These are phyloP conservation scores for Botrytis fabae DNA, from an alignment of 2,329 filamentous ascomycete genomes.

Conservation along the genomic window DNA sequence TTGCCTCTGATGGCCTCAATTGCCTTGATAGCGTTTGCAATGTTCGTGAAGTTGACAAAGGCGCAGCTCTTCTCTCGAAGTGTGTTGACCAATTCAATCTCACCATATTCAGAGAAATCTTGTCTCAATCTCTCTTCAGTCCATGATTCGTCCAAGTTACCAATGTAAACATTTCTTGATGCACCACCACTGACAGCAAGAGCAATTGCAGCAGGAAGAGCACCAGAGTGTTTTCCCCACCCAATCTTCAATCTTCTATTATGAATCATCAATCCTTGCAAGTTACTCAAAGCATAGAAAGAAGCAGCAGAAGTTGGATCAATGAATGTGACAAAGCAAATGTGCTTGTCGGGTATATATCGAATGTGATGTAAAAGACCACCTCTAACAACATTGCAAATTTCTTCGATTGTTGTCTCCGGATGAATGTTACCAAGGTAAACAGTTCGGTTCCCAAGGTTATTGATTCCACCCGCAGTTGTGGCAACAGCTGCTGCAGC, in stretches of 20 bases:
- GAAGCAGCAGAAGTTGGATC: conserved; percentile 96
- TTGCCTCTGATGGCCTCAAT: conserved; percentile 94
- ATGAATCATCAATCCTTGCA: conserved; percentile 98
- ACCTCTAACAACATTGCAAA: conserved; percentile 97
- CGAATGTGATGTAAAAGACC: conserved; percentile 96
- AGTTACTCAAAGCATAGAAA: conserved; percentile 95
- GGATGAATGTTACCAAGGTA: conserved; percentile 99
- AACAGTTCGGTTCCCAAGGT: conserved; percentile 94
- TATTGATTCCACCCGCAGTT: conserved; percentile 94
- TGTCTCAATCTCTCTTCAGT: conserved; percentile 92
- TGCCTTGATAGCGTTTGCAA: conserved; percentile 98
- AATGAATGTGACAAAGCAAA: conserved; percentile 99
- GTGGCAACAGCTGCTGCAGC: conserved; percentile 95
- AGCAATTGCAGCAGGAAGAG: conserved; percentile 91
- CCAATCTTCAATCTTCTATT: conserved; percentile 97
- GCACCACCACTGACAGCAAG: conserved; percentile 94
- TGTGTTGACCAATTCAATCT: conserved; percentile 96
- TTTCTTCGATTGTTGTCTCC: conserved; percentile 98
- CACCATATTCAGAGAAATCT: conserved; percentile 95
- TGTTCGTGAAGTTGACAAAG: conserved; percentile 99
- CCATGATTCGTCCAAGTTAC: conserved; percentile 96
- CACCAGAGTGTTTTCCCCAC: conserved; percentile 98
- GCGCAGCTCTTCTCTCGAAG: conserved; percentile 98
- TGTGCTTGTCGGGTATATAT: conserved; percentile 99
- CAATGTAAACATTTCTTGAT: conserved; percentile 97